phyloP scores from a whole-genome alignment of 495 filamentous ascomycete genomes.

The Penicillium desertorum region DNA sequence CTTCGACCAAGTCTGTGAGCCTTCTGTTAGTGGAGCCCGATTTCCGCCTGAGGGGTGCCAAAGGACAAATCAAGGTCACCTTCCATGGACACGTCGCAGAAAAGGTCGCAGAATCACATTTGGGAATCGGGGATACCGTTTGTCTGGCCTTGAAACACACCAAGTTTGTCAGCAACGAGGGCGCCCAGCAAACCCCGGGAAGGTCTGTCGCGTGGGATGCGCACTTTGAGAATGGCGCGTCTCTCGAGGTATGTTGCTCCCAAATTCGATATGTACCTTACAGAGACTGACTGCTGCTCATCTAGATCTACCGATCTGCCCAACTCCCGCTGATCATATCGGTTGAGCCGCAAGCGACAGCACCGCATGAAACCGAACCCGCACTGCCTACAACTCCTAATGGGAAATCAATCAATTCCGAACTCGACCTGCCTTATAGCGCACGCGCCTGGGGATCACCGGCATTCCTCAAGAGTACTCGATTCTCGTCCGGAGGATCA shows the following conservation, averaged over 20 bases:
- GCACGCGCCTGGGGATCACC: constrained; percentile 62
- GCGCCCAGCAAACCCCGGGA: constrained; percentile 56
- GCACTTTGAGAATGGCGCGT: constrained; percentile 55
- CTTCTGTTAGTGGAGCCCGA: constrained; percentile 84
- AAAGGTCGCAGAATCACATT: constrained; percentile 59
- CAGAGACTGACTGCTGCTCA: background rate
- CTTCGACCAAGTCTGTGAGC: constrained; percentile 65
- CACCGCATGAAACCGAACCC: constrained; percentile 21
- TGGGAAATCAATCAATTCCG: constrained; percentile 10
- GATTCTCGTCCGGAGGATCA: constrained; percentile 59
- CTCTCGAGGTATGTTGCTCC: constrained; percentile 54
- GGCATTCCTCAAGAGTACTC: constrained; percentile 67
- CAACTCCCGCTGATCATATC: constrained; percentile 39
- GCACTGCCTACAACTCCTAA: constrained; percentile 32
- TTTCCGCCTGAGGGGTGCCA: constrained; percentile 72
- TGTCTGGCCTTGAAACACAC: constrained; percentile 65
- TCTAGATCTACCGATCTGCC: constrained; percentile 37
- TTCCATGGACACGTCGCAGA: constrained; percentile 73
- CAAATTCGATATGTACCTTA: background rate
- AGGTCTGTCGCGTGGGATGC: constrained; percentile 75
- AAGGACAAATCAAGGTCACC: constrained; percentile 79
- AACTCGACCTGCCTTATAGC: background rate
- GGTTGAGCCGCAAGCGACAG: constrained; percentile 45
- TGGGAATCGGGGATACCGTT: constrained; percentile 78
- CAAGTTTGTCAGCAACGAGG: constrained; percentile 53